A percentile compares a stretch with the other conserved stretches of the same genome.
phyloP scores from a whole-genome alignment of 2,329 filamentous ascomycete genomes.

The Alternaria postmessia region DNA sequence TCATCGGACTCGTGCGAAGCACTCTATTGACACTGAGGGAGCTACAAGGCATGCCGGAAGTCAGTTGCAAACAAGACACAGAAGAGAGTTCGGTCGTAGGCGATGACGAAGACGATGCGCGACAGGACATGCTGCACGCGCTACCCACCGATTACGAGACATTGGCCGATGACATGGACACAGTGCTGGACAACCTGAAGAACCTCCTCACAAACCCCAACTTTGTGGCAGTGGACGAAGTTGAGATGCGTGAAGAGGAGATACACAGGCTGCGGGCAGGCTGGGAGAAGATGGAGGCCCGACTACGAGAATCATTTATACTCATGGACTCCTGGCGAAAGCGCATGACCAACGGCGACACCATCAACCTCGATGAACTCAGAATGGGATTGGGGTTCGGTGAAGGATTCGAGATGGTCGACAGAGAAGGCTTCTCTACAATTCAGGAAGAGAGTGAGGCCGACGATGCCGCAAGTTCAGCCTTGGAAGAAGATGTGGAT shows the following conservation, averaged over 20 bases:
- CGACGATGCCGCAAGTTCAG: slow-evolving; percentile 38
- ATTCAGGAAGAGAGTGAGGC: slow-evolving; percentile 33
- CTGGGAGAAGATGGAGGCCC: slow-evolving; percentile 91
- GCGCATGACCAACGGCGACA: slow-evolving; percentile 74
- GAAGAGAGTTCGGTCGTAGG: slow-evolving; percentile 38
- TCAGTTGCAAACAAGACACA: slow-evolving; percentile 34
- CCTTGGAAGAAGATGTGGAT: slow-evolving; percentile 41
- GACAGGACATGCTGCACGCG: slow-evolving; percentile 51
- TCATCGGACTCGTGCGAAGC: slow-evolving; percentile 75
- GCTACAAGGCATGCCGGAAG: slow-evolving; percentile 62
- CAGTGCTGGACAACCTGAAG: slow-evolving; percentile 80
- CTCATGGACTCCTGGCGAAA: slow-evolving; percentile 94
- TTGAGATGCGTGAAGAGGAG: slow-evolving; percentile 90
- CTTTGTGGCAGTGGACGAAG: slow-evolving; percentile 94
- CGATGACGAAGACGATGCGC: slow-evolving; percentile 44
- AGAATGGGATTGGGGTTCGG: slow-evolving; percentile 70
- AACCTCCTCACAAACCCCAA: slow-evolving; percentile 91
- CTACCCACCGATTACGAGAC: slow-evolving; percentile 71
- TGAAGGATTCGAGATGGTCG: slow-evolving; percentile 52
- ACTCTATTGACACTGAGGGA: slow-evolving; percentile 76
- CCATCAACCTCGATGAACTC: slow-evolving; percentile 68
- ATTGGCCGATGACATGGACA: slow-evolving; percentile 76
- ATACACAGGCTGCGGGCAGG: slow-evolving; percentile 83
- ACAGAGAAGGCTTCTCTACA: slow-evolving; percentile 40
- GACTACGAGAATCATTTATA: slow-evolving; percentile 87